Conservation (phyloP, 805 yeast genomes). For the Ogataea populi-albae region DNA sequence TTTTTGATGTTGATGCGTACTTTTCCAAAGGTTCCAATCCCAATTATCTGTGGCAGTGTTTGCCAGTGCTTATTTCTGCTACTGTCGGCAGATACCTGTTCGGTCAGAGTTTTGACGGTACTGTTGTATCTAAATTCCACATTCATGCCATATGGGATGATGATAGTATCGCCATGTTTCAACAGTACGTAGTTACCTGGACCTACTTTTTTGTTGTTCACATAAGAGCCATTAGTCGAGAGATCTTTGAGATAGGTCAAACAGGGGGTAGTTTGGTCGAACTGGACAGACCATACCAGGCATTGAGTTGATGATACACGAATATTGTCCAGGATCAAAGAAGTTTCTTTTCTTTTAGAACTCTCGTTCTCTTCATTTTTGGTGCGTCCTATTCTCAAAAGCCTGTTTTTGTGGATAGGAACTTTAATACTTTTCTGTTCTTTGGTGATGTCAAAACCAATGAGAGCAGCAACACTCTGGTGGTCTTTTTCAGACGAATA, state of each 20-base stretch:
- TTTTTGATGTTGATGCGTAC: constrained; percentile 29
- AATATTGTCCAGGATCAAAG: constrained; percentile 33
- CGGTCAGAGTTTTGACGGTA: constrained; percentile 7
- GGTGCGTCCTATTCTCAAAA: constrained; percentile 45
- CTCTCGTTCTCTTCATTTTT: constrained; percentile 22
- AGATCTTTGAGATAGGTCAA: constrained; percentile 48
- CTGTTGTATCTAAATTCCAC: constrained; percentile 14
- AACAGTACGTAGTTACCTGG: constrained; percentile 34
- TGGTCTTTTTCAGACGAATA: too few species aligned
- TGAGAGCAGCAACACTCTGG: too few species aligned
- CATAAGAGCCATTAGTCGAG: constrained; percentile 49
- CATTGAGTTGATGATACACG: constrained; percentile 49
- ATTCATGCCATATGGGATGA: constrained; percentile 33
- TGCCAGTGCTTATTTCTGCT: constrained; percentile 37
- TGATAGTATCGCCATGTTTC: constrained; percentile 36
- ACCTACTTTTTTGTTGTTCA: constrained; percentile 36
- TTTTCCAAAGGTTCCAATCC: constrained; percentile 58
- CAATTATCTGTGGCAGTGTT: constrained; percentile 41
- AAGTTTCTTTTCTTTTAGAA: constrained; percentile 7
- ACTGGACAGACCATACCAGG: constrained; percentile 33
- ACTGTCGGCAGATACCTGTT: constrained; percentile 2
- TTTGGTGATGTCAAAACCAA: constrained; percentile 5
- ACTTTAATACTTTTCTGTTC: constrained; percentile 4
- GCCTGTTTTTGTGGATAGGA: constrained; percentile 27
- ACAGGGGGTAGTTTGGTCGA: constrained; percentile 47